A percentile compares a stretch with the other conserved stretches of the same genome.
Evolutionary conservation across 495 filamentous ascomycete genomes (phyloP).

Genomic region (Penicillium silybi): DNA sequence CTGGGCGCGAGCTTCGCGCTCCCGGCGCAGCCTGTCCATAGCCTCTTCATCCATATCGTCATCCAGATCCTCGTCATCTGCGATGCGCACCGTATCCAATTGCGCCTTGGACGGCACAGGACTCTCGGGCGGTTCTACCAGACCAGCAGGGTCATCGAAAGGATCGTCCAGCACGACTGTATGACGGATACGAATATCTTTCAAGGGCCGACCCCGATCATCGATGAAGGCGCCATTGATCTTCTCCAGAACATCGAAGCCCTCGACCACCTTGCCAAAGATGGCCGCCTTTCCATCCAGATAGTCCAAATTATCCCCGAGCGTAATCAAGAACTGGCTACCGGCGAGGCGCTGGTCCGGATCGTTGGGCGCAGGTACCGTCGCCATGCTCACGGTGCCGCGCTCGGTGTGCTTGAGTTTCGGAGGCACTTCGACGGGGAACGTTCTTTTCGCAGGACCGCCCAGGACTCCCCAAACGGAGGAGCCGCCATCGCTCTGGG

Average conservation of each 20-base stretch:
- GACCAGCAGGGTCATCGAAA: slow-evolving; percentile 69
- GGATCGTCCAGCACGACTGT: slow-evolving; percentile 88
- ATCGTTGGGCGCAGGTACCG: slow-evolving; percentile 68
- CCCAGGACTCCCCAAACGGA: slow-evolving; percentile 85
- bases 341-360: slow-evolving; percentile 76
- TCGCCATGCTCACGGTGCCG: slow-evolving; percentile 94
- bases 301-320: slow-evolving; percentile 82
- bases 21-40: slow-evolving; percentile 74
- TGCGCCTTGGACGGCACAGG: slow-evolving; percentile 82
- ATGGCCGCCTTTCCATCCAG: slow-evolving; percentile 89
- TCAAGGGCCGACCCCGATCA: slow-evolving; percentile 75
- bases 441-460: slow-evolving; percentile 70
- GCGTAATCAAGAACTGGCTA: slow-evolving; percentile 87
- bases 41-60: slow-evolving; percentile 74
- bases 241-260: slow-evolving; percentile 87
- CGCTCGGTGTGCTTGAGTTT: slow-evolving; percentile 82
- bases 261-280: slow-evolving; percentile 91
- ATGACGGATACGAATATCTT: slow-evolving; percentile 90
- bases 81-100: slow-evolving; percentile 85
- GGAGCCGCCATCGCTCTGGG: slow-evolving; percentile 81
- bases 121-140: slow-evolving; percentile 71
- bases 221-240: slow-evolving; percentile 89
- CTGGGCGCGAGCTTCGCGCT: slow-evolving; percentile 90
- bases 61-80: slow-evolving; percentile 77
- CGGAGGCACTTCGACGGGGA: slow-evolving; percentile 74